phyloP scores from a whole-genome alignment of 2,329 filamentous ascomycete species.

The Ascochyta pisi region DNA sequence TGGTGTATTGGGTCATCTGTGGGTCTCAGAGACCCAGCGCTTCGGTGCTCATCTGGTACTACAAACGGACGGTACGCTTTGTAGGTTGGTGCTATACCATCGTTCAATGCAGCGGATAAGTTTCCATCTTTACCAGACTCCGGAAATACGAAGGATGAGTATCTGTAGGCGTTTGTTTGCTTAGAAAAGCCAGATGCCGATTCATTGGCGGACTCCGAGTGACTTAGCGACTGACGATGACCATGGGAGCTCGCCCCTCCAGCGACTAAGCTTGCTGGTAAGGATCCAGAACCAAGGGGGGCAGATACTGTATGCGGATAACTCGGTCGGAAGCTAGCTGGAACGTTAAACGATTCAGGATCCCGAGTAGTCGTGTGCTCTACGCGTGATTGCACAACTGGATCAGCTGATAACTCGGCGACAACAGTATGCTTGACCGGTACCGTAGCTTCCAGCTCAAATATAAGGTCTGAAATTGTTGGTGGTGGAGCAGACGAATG shows the following conservation, averaged over 20 bases:
- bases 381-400: background rate
- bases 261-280: constrained; percentile 32
- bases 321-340: background rate
- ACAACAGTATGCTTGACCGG: constrained; percentile 15
- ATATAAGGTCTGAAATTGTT: constrained; percentile 3
- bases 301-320: constrained; percentile 13
- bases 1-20: constrained; percentile 17
- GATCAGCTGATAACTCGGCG: constrained; percentile 29
- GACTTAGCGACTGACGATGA: background rate
- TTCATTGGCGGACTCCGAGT: background rate
- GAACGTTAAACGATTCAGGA: background rate
- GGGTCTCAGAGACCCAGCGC: constrained; percentile 4
- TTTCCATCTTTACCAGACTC: background rate
- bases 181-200: background rate
- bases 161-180: constrained; percentile 12
- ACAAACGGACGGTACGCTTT: constrained; percentile 12
- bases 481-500: constrained; percentile 4
- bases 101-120: background rate
- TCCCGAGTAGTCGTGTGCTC: background rate
- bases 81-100: background rate
- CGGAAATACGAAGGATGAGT: background rate
- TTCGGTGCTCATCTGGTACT: background rate
- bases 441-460: constrained; percentile 23
- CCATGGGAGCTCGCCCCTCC: constrained; percentile 19
- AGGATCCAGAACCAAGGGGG: background rate